Evolutionary conservation across 2,329 filamentous ascomycete species (phyloP).

Genomic region (Claviceps africana): DNA sequence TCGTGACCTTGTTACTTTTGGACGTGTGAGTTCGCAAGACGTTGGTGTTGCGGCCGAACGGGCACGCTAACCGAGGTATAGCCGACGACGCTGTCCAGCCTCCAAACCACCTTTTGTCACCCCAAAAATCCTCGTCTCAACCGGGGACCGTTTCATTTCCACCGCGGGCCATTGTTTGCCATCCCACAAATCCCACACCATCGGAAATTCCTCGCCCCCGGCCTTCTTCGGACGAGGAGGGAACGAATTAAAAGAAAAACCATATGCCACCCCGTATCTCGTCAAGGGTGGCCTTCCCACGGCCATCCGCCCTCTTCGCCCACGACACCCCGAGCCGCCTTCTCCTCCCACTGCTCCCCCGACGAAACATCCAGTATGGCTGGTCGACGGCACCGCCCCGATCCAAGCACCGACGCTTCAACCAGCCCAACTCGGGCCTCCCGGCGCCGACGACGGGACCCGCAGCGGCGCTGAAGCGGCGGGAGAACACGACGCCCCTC

Average conservation of each 20-base stretch:
- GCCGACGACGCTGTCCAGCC: too few species aligned
- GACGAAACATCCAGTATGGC: constrained; percentile 42
- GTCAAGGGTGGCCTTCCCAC: constrained; percentile 28
- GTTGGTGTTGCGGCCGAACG: too few species aligned
- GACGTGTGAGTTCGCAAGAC: too few species aligned
- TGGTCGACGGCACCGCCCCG: constrained; percentile 44
- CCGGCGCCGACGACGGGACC: constrained; percentile 43
- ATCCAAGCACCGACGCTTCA: constrained; percentile 44
- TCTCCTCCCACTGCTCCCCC: constrained; percentile 31
- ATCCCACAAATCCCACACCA: too few species aligned
- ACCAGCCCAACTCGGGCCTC: constrained; percentile 42
- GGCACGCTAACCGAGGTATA: too few species aligned
- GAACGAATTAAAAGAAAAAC: neutral
- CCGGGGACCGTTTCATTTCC: too few species aligned
- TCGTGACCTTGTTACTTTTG: too few species aligned
- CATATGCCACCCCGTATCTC: constrained; percentile 32
- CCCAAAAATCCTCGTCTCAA: too few species aligned
- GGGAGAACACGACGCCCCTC: constrained; percentile 43
- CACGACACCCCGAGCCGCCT: constrained; percentile 21
- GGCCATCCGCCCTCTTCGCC: constrained; percentile 18
- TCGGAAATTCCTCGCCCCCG: too few species aligned
- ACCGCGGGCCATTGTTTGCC: too few species aligned
- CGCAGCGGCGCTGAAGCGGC: constrained; percentile 45
- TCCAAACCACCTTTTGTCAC: too few species aligned
- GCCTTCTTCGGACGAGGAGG: too few species aligned